phyloP scores from a whole-genome alignment of 2,329 filamentous ascomycete species.

The Sclerotinia subarctica region DNA sequence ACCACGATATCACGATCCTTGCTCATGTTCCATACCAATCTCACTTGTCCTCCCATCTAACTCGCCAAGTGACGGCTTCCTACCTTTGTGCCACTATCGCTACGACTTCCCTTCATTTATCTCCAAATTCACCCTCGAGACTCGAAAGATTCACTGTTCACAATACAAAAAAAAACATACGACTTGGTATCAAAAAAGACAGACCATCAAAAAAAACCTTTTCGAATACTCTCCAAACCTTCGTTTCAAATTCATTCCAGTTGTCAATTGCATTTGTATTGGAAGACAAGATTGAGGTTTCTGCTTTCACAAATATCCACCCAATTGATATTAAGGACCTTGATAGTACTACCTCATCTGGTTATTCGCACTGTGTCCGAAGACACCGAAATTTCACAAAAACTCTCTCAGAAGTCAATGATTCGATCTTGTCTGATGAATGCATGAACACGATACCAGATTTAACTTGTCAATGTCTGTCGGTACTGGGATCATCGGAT shows the following conservation, averaged over 20 bases:
- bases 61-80: conserved; percentile 24
- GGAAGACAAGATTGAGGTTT: neutral
- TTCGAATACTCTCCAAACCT: neutral
- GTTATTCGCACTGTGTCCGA: neutral
- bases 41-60: conserved; percentile 19
- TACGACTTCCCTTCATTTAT: conserved; percentile 4
- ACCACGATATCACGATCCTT: conserved; percentile 14
- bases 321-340: neutral
- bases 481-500: conserved; percentile 30
- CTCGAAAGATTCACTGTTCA: conserved; percentile 16
- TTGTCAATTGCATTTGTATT: neutral
- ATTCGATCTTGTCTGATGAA: conserved; percentile 6
- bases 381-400: neutral
- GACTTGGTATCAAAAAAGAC: neutral
- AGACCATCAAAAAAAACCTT: neutral
- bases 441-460: conserved; percentile 19
- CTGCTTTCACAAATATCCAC: neutral
- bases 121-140: conserved; percentile 7
- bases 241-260: neutral
- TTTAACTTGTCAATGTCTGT: conserved; percentile 28
- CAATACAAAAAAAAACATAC: conserved; percentile 2
- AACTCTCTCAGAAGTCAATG: neutral
- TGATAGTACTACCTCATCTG: neutral
- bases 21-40: conserved; percentile 18
- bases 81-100: conserved; percentile 13